A percentile compares a stretch with the other conserved stretches of the same genome.
phyloP scores from a whole-genome alignment of 2,329 filamentous ascomycete species.

The Aureobasidium sp. region DNA sequence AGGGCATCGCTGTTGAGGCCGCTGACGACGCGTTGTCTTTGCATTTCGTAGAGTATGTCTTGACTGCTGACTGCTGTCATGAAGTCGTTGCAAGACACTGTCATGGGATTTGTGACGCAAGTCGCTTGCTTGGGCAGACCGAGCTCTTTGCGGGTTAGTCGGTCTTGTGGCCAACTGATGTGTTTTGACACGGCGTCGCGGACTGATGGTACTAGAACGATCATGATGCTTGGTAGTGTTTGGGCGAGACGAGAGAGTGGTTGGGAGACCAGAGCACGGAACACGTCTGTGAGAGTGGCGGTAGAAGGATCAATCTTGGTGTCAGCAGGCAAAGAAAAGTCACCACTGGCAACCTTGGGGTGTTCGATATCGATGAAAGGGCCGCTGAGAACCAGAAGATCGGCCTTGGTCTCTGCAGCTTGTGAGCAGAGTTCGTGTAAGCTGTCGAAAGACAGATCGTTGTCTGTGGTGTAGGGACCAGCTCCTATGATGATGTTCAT shows the following conservation, averaged over 20 bases:
- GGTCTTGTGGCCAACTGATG: slow-evolving; percentile 87
- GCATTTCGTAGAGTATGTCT: slow-evolving; percentile 82
- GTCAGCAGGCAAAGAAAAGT: slow-evolving; percentile 46
- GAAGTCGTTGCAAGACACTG: slow-evolving; percentile 87
- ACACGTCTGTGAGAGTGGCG: slow-evolving; percentile 83
- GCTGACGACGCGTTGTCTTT: slow-evolving; percentile 49
- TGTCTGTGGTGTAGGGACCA: slow-evolving; percentile 93
- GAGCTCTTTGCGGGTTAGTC: slow-evolving; percentile 74
- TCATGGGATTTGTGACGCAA: slow-evolving; percentile 92
- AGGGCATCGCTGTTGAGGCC: slow-evolving; percentile 76
- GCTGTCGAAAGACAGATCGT: slow-evolving; percentile 91
- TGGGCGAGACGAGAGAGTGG: slow-evolving; percentile 75
- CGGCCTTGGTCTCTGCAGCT: slow-evolving; percentile 78
- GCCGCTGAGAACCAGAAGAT: slow-evolving; percentile 82
- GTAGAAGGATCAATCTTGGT: slow-evolving; percentile 66
- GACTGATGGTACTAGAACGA: slow-evolving; percentile 84
- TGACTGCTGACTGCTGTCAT: slow-evolving; percentile 85
- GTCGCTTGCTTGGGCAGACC: slow-evolving; percentile 80
- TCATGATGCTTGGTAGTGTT: slow-evolving; percentile 79
- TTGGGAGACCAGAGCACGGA: slow-evolving; percentile 81
- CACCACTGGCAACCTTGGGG: slow-evolving; percentile 75
- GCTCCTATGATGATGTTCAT: slow-evolving; percentile 81
- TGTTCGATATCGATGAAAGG: slow-evolving; percentile 96
- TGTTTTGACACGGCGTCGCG: slow-evolving; percentile 86
- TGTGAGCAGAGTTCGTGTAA: slow-evolving; percentile 83